Conservation (phyloP, 805 yeast species). For the Metschnikowia lachancei region DNA sequence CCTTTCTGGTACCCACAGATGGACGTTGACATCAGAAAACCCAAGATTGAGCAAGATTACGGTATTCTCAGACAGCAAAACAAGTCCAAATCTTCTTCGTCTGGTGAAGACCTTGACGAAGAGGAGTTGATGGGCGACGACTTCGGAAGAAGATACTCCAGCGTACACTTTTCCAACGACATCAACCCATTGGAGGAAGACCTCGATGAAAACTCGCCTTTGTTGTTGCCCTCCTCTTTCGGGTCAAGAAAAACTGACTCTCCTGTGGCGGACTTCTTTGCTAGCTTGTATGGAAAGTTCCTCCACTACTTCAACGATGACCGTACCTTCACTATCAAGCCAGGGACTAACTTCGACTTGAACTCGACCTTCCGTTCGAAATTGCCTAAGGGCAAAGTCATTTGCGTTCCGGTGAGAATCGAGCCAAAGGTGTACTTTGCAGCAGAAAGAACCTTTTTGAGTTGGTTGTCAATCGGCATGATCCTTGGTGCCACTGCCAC, state of each 20-base stretch:
- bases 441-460: conserved; percentile 88
- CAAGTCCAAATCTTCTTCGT: conserved; percentile 30
- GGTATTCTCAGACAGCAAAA: conserved; percentile 57
- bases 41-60: conserved; percentile 55
- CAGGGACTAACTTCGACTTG: conserved; percentile 45
- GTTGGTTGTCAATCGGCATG: conserved; percentile 92
- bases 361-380: conserved; percentile 46
- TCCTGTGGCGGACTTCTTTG: conserved; percentile 35
- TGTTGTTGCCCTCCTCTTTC: conserved; percentile 40
- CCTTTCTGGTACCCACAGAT: conserved; percentile 99
- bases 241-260: conserved; percentile 25
- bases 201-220: conserved; percentile 46
- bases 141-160: conserved; percentile 26
- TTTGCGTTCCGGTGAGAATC: conserved; percentile 90
- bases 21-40: conserved; percentile 93
- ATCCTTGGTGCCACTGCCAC: conserved; percentile 87
- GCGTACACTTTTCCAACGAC: conserved; percentile 45
- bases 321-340: conserved; percentile 43
- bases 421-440: conserved; percentile 99
- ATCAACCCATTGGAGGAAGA: conserved; percentile 48
- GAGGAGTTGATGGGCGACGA: conserved; percentile 56
- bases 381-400: conserved; percentile 86
- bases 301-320: conserved; percentile 44
- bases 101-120: conserved; percentile 64
- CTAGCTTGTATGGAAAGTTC: conserved; percentile 34